A percentile compares a stretch with the other conserved stretches of the same genome.
Evolutionary conservation across 2,329 filamentous ascomycete genomes (phyloP).

Genomic region (Diaporthe amygdali): DNA sequence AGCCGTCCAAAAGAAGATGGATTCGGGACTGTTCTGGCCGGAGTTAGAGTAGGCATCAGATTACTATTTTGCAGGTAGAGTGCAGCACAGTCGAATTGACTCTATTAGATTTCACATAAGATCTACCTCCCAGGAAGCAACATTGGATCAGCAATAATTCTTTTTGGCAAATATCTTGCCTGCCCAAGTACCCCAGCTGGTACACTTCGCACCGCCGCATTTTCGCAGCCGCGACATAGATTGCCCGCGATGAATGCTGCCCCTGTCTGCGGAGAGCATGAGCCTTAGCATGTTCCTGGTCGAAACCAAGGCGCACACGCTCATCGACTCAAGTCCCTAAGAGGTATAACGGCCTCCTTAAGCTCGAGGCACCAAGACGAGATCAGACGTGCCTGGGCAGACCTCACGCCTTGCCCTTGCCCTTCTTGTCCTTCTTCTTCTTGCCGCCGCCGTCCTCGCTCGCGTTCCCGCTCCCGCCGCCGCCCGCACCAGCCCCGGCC

Average conservation of each 20-base stretch:
- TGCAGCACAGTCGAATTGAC: neutral
- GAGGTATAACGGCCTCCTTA: neutral
- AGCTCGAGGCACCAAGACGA: neutral
- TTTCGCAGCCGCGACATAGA: neutral
- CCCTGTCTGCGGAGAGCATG: neutral
- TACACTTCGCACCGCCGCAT: neutral
- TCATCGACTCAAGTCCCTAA: no score
- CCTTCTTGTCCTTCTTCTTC: conserved; percentile 55
- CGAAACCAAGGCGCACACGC: neutral
- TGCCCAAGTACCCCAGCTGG: neutral
- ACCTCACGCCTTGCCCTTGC: conserved; percentile 47
- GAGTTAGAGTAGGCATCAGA: neutral
- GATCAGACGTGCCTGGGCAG: neutral
- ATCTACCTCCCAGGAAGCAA: neutral
- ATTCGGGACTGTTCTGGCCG: neutral
- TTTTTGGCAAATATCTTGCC: neutral
- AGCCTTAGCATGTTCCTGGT: neutral
- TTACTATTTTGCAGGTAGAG: neutral
- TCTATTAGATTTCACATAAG: neutral
- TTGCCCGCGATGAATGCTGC: neutral
- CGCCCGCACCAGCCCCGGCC: conserved; percentile 34
- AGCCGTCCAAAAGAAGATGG: no score
- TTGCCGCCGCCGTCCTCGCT: conserved; percentile 37
- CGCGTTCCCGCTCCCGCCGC: conserved; percentile 32
- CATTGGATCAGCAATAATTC: neutral